phyloP scores from a whole-genome alignment of 805 yeast species.

The Starmera amethionina region DNA sequence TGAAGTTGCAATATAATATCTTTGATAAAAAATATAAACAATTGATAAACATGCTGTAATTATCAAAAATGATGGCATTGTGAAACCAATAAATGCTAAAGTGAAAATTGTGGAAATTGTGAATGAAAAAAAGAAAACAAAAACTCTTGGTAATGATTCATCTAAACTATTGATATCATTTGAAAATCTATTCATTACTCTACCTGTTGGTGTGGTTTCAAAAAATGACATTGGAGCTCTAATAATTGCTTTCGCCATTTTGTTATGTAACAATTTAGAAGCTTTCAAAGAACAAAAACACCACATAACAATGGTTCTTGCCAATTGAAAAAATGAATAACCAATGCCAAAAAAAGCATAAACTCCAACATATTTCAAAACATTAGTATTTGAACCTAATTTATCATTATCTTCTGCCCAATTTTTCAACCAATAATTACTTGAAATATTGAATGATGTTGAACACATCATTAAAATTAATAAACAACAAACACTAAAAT shows the following conservation, averaged over 20 bases:
- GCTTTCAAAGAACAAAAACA: slow-evolving; percentile 46
- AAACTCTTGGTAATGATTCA: slow-evolving; percentile 42
- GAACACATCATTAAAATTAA: slow-evolving; percentile 25
- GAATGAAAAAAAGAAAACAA: slow-evolving; percentile 36
- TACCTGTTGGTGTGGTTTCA: slow-evolving; percentile 61
- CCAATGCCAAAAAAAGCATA: slow-evolving; percentile 48
- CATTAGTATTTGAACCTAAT: slow-evolving; percentile 31
- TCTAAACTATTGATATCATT: slow-evolving; percentile 54
- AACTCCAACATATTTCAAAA: slow-evolving; percentile 36
- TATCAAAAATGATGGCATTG: slow-evolving; percentile 44
- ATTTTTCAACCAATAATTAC: slow-evolving; percentile 55
- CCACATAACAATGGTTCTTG: slow-evolving; percentile 39
- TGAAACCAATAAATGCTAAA: slow-evolving; percentile 38
- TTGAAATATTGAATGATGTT: slow-evolving; percentile 28
- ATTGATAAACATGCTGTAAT: slow-evolving; percentile 34
- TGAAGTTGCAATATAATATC: slow-evolving; percentile 56
- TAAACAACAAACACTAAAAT: slow-evolving; percentile 33
- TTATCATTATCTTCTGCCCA: slow-evolving; percentile 52
- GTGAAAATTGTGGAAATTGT: slow-evolving; percentile 38
- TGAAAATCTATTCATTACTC: slow-evolving; percentile 56
- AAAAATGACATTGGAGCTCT: slow-evolving; percentile 58
- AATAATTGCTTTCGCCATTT: slow-evolving; percentile 44
- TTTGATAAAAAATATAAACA: slow-evolving; percentile 62
- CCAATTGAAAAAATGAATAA: slow-evolving; percentile 36
- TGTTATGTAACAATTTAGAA: slow-evolving; percentile 42